A percentile compares a stretch with the other conserved stretches of the same genome.
phyloP scores from a whole-genome alignment of 495 filamentous ascomycete species.

The Penicillium steckii region DNA sequence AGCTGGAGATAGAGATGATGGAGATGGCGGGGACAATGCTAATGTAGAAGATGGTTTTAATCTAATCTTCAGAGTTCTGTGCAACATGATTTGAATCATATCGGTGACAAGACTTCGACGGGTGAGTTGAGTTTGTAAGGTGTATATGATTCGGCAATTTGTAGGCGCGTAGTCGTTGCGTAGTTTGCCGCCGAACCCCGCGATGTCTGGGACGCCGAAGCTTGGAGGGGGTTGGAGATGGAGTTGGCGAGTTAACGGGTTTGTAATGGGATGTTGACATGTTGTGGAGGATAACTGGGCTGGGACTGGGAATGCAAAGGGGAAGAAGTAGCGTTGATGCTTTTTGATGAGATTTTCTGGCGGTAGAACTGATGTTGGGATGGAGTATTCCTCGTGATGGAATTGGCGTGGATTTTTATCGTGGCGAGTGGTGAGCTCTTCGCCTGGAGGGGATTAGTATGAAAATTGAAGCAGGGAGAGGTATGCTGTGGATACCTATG shows the following conservation, averaged over 20 bases:
- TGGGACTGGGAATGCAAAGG: conserved; percentile 75
- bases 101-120: conserved; percentile 54
- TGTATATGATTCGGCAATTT: conserved; percentile 65
- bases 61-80: conserved; percentile 24
- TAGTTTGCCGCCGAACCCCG: conserved; percentile 31
- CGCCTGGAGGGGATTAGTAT: neutral
- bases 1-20: neutral
- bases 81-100: conserved; percentile 20
- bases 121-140: conserved; percentile 52
- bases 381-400: neutral
- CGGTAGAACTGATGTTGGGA: conserved; percentile 48
- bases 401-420: neutral
- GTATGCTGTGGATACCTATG: neutral
- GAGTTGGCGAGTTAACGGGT: conserved; percentile 52
- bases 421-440: neutral
- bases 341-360: conserved; percentile 55
- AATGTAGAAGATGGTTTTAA: neutral
- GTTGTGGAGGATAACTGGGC: conserved; percentile 56
- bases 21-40: neutral
- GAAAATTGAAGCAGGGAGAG: neutral
- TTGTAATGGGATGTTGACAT: conserved; percentile 24
- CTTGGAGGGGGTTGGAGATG: conserved; percentile 71
- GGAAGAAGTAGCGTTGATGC: conserved; percentile 57
- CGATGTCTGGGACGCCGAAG: conserved; percentile 51
- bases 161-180: conserved; percentile 66